phyloP scores from a whole-genome alignment of 371 early-diverging fungal genomes.

The Syncephalastrum contaminatum region DNA sequence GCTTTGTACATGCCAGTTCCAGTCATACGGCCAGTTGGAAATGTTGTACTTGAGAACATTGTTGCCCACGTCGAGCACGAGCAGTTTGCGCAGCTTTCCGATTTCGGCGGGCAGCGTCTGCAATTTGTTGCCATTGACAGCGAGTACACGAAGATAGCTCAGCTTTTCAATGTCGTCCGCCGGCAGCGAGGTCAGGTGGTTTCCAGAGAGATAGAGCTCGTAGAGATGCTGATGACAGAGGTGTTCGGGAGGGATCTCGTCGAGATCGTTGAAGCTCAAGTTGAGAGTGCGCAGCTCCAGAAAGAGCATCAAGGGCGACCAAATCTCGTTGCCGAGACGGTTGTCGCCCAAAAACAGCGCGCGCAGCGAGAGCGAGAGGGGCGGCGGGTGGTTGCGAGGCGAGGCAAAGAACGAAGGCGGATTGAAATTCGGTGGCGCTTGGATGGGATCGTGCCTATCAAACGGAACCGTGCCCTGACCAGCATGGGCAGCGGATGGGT shows the following conservation, averaged over 20 bases:
- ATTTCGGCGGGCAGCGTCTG: conserved; percentile 89
- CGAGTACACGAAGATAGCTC: conserved; percentile 65
- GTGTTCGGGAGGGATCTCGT: conserved; percentile 66
- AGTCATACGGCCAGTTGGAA: conserved; percentile 93
- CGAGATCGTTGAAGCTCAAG: conserved; percentile 80
- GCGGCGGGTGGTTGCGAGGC: conserved; percentile 56
- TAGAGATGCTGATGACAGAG: conserved; percentile 52
- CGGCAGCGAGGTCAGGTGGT: conserved; percentile 82
- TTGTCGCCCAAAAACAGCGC: conserved; percentile 80
- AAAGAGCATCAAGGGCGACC: conserved; percentile 69
- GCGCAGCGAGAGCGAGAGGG: conserved; percentile 62
- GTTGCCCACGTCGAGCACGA: conserved; percentile 83
- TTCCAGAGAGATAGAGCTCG: conserved; percentile 85
- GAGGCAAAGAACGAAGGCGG: conserved; percentile 51
- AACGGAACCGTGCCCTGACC: conserved; percentile 21
- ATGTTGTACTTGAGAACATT: conserved; percentile 91
- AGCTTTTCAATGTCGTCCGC: conserved; percentile 84
- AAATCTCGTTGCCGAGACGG: conserved; percentile 79
- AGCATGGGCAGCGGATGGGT: conserved; percentile 16
- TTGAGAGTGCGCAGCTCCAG: conserved; percentile 76
- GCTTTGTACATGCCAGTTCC: conserved; percentile 75
- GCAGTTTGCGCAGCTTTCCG: conserved; percentile 72
- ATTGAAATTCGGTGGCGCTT: conserved; percentile 37
- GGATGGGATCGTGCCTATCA: conserved; percentile 4
- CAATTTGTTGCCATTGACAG: conserved; percentile 88